Evolutionary conservation across 768 basidiomycete genomes (phyloP).

Genomic region (Auricularia heimuer): DNA sequence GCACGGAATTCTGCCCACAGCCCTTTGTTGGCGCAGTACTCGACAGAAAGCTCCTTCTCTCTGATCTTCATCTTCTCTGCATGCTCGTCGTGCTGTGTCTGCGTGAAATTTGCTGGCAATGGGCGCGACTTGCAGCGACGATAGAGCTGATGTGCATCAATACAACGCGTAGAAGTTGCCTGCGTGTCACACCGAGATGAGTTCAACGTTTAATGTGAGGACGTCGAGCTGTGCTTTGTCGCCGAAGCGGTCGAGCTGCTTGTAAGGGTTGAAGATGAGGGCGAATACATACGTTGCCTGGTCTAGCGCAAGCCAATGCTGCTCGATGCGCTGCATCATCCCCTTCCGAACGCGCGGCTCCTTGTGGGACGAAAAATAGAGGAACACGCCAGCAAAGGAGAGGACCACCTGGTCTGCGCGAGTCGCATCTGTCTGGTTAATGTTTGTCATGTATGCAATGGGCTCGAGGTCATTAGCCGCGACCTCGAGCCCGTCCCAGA

Average conservation of each 20-base stretch:
- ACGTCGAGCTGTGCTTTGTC: background rate
- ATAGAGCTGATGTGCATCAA: background rate
- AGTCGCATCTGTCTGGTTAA: background rate
- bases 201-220: background rate
- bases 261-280: background rate
- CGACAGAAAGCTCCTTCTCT: background rate
- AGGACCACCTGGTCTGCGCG: background rate
- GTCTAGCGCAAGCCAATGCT: background rate
- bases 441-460: background rate
- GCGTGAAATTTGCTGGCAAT: background rate
- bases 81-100: background rate
- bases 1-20: background rate
- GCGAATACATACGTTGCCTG: background rate
- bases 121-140: background rate
- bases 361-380: background rate
- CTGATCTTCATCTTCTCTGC: background rate
- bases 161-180: background rate
- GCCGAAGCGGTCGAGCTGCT: background rate
- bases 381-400: background rate
- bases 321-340: background rate
- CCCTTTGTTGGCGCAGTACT: background rate
- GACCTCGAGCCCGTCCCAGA: background rate
- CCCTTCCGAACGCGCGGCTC: background rate
- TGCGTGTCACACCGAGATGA: background rate
- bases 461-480: background rate